Evolutionary conservation across 305 asterid species (phyloP).

Genomic region (Plantago lanceolata): DNA sequence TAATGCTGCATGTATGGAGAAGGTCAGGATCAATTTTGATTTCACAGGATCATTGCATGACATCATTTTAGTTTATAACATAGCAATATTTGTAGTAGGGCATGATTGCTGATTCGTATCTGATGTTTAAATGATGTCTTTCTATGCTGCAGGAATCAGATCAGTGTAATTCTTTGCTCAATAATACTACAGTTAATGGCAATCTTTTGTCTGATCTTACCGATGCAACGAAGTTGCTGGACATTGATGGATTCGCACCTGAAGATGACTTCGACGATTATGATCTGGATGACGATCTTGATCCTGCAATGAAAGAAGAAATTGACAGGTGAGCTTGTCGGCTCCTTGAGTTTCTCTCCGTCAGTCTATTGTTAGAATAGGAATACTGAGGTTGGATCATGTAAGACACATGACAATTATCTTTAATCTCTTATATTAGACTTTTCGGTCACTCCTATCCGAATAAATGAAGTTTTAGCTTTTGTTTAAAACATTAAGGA

Average conservation of each 20-base stretch:
- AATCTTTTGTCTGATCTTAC: slow-evolving; percentile 34
- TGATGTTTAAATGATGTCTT: slow-evolving; percentile 23
- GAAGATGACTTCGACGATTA: slow-evolving; percentile 70
- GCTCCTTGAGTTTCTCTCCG: slow-evolving; percentile 21
- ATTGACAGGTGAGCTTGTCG: slow-evolving; percentile 71
- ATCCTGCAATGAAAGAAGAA: slow-evolving; percentile 84
- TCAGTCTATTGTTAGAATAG: slow-evolving; percentile 8
- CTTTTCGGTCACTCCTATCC: no score
- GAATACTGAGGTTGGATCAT: background rate
- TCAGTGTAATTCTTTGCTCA: slow-evolving; percentile 31
- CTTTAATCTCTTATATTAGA: no score
- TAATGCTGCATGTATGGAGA: slow-evolving; percentile 40
- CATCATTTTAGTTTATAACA: slow-evolving; percentile 11
- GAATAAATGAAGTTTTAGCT: background rate
- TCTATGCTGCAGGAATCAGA: slow-evolving; percentile 46
- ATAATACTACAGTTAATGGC: slow-evolving; percentile 32
- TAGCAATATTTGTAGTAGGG: slow-evolving; percentile 12
- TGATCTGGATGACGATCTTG: slow-evolving; percentile 79
- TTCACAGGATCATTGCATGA: slow-evolving; percentile 4
- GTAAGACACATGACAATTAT: background rate
- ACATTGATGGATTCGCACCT: slow-evolving; percentile 46
- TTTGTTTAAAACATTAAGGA: background rate
- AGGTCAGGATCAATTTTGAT: slow-evolving; percentile 36
- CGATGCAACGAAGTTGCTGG: slow-evolving; percentile 42
- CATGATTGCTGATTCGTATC: slow-evolving; percentile 15